These are phyloP conservation scores for Polytolypa hystricis DNA, from an alignment of 2,329 filamentous ascomycete genomes.

Conservation along the genomic window DNA sequence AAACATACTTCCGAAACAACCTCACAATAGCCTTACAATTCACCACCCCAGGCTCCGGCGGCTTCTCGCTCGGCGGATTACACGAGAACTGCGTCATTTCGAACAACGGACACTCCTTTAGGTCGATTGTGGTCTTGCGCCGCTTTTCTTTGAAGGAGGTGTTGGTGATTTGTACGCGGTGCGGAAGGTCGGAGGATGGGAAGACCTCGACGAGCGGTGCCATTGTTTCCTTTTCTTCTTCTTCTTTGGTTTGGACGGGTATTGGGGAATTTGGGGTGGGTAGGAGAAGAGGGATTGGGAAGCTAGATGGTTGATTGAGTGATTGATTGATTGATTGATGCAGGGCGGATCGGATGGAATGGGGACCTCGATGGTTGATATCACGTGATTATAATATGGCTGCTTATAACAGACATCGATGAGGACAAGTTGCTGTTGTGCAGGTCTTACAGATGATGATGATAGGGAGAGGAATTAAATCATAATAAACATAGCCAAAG, in stretches of 20 bases:
- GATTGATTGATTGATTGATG: too few relatives aligned
- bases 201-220: slow-evolving; percentile 24
- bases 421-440: too few relatives aligned
- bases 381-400: too few relatives aligned
- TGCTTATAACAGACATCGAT: too few relatives aligned
- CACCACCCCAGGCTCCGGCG: slow-evolving; percentile 34
- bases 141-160: slow-evolving; percentile 38
- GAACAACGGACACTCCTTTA: slow-evolving; percentile 45
- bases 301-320: too few relatives aligned
- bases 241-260: too few relatives aligned
- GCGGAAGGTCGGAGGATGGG: slow-evolving; percentile 40
- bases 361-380: too few relatives aligned
- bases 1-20: slow-evolving; percentile 43
- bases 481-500: too few relatives aligned
- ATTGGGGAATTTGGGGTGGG: neutral
- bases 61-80: slow-evolving; percentile 37
- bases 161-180: slow-evolving; percentile 37
- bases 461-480: too few relatives aligned
- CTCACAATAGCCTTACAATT: slow-evolving; percentile 47
- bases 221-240: slow-evolving; percentile 1
- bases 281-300: too few relatives aligned
- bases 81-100: slow-evolving; percentile 55
- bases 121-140: slow-evolving; percentile 41
- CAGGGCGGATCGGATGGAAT: too few relatives aligned
- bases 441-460: too few relatives aligned